These are phyloP conservation scores for Ajuga reptans DNA, from an alignment of 305 asterid species.

Conservation along the genomic window DNA sequence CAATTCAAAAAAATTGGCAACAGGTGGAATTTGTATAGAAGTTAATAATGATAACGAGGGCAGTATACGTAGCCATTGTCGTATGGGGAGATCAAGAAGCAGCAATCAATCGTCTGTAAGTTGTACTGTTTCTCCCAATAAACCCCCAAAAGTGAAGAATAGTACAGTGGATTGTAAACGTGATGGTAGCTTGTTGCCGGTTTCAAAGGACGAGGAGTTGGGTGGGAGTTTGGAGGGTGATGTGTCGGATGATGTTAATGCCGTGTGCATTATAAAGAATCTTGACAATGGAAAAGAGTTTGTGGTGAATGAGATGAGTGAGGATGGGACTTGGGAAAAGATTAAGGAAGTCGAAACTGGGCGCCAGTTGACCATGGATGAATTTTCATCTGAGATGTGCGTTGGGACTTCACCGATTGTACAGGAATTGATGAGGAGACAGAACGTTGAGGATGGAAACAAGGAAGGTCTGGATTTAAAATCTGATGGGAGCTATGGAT, in stretches of 20 bases:
- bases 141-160: conserved; percentile 63
- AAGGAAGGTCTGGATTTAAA: conserved; percentile 42
- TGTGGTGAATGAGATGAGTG: conserved; percentile 86
- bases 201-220: conserved; percentile 29
- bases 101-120: conserved; percentile 38
- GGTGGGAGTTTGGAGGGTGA: conserved; percentile 28
- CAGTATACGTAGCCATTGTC: conserved; percentile 20
- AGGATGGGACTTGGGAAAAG: conserved; percentile 88
- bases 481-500: conserved; percentile 45
- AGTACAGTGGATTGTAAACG: conserved; percentile 28
- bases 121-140: conserved; percentile 43
- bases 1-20: conserved; percentile 26
- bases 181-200: conserved; percentile 29
- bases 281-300: conserved; percentile 94
- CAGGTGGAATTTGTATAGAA: conserved; percentile 26
- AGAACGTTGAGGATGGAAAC: conserved; percentile 72
- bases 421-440: conserved; percentile 95
- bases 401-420: conserved; percentile 96
- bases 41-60: conserved; percentile 34
- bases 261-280: conserved; percentile 69
- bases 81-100: conserved; percentile 34
- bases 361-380: conserved; percentile 91
- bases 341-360: conserved; percentile 90
- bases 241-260: conserved; percentile 33
- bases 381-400: conserved; percentile 76